Evolutionary conservation across 129 eudicot species (phyloP).

Genomic region (Artemisia argyi): DNA sequence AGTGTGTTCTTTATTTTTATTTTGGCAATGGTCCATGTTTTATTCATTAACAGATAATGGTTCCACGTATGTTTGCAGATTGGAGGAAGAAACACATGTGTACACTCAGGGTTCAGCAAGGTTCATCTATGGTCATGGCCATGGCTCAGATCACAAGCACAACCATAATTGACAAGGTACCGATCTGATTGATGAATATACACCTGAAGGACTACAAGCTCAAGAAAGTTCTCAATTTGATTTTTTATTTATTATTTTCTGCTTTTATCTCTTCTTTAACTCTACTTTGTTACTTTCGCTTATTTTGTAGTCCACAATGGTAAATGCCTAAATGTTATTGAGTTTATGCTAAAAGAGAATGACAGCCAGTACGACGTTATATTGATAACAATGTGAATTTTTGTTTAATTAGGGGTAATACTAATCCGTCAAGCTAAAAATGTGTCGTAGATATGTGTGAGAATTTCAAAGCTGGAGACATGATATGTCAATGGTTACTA

Average conservation of each 20-base stretch:
- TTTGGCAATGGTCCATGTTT: too few species aligned
- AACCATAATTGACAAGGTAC: constrained; percentile 19
- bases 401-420: too few species aligned
- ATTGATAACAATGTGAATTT: too few species aligned
- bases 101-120: constrained; percentile 76
- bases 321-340: constrained; percentile 25
- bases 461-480: too few species aligned
- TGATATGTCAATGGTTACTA: too few species aligned
- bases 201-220: constrained; percentile 14
- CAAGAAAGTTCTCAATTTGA: constrained; percentile 19
- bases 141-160: constrained; percentile 31
- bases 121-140: constrained; percentile 82
- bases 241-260: constrained; percentile 17
- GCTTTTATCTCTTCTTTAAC: constrained; percentile 8
- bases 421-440: too few species aligned
- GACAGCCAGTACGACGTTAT: too few species aligned
- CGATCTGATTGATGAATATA: constrained; percentile 6
- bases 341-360: not conserved
- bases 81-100: constrained; percentile 78
- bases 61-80: constrained; percentile 37
- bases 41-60: not conserved
- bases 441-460: too few species aligned
- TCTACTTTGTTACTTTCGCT: constrained; percentile 27
- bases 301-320: constrained; percentile 25
- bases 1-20: not conserved